Conservation (phyloP, 768 basidiomycete species). For the Amanita phalloides region DNA sequence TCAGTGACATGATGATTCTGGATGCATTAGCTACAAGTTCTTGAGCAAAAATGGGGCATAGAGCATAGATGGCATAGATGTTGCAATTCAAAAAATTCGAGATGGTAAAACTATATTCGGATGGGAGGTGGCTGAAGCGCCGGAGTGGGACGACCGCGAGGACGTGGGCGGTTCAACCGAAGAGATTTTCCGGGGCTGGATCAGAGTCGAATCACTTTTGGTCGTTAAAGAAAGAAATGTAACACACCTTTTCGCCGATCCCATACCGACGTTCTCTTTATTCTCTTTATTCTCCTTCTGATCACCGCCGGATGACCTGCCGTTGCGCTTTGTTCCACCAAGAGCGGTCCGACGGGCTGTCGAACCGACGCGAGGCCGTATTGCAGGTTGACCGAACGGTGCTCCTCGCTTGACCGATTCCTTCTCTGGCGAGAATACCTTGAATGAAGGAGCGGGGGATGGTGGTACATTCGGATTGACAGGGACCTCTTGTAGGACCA, state of each 20-base stretch:
- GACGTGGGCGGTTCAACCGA: constrained; percentile 38
- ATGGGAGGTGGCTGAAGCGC: constrained; percentile 26
- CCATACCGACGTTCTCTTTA: constrained; percentile 16
- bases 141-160: constrained; percentile 36
- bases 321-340: constrained; percentile 57
- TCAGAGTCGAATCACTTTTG: neutral
- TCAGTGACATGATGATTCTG: neutral
- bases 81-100: neutral
- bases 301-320: constrained; percentile 32
- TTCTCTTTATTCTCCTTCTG: constrained; percentile 39
- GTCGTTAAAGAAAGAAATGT: neutral
- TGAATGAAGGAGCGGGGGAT: constrained; percentile 24
- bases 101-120: constrained; percentile 16
- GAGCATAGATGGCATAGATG: constrained; percentile 1
- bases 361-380: constrained; percentile 44
- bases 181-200: constrained; percentile 36
- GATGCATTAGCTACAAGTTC: neutral
- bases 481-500: neutral
- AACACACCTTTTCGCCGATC: constrained; percentile 47
- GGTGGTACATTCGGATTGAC: neutral
- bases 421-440: constrained; percentile 22
- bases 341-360: constrained; percentile 44
- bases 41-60: neutral
- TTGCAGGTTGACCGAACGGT: constrained; percentile 20
- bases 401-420: constrained; percentile 22